A percentile compares a stretch with the other conserved stretches of the same genome.
These are phyloP conservation scores for Digitaria exilis DNA, from an alignment of 202 grass and related monocot species.

Conservation along the genomic window DNA sequence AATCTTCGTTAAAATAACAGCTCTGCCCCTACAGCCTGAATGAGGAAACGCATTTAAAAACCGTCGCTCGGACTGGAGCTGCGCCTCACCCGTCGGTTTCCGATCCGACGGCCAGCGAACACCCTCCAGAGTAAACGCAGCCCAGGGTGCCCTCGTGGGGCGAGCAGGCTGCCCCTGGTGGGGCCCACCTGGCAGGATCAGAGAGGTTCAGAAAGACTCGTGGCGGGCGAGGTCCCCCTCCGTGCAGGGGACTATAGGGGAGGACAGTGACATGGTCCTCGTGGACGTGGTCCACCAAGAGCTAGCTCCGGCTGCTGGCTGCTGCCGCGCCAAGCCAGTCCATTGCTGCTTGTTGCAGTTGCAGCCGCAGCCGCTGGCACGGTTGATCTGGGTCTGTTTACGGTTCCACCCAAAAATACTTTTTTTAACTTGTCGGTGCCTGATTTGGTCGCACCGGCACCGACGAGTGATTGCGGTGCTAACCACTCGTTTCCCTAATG, in stretches of 20 bases:
- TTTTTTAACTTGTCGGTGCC: too few relatives aligned
- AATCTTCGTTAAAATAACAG: neutral
- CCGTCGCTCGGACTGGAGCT: neutral
- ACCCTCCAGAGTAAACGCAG: conserved; percentile 42
- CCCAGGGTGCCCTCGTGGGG: conserved; percentile 38
- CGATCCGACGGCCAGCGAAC: conserved; percentile 30
- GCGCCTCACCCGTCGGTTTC: neutral
- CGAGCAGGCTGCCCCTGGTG: conserved; percentile 3
- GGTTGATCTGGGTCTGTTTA: conserved; percentile 45
- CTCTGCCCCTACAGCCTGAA: neutral
- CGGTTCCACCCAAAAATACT: too few relatives aligned
- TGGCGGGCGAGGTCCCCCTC: conserved; percentile 16
- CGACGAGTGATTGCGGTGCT: too few relatives aligned
- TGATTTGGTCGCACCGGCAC: too few relatives aligned
- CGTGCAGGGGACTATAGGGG: too few relatives aligned
- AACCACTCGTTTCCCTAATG: too few relatives aligned
- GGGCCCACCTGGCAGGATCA: conserved; percentile 37
- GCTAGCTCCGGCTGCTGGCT: neutral
- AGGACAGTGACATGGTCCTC: conserved; percentile 22
- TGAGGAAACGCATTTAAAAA: conserved; percentile 34
- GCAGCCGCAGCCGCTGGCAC: neutral
- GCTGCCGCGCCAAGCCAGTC: too few relatives aligned
- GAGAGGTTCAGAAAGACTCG: neutral
- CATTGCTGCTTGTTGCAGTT: neutral
- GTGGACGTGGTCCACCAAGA: conserved; percentile 41